Evolutionary conservation across 2,329 filamentous ascomycete genomes (phyloP).

Genomic region (Ustulina deusta): DNA sequence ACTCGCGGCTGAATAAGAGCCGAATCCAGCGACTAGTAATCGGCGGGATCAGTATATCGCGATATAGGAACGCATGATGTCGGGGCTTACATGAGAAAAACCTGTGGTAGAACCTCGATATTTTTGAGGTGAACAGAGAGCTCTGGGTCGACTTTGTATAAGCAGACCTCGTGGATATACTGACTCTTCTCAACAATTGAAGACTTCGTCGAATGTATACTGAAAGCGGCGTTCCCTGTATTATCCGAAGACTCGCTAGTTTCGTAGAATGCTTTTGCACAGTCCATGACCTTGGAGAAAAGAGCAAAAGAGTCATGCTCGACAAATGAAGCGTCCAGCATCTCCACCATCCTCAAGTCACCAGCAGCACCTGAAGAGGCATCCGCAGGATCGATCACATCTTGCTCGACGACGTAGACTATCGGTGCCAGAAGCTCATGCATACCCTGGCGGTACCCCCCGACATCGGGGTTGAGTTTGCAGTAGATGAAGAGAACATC

Average conservation of each 20-base stretch:
- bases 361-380: constrained; percentile 51
- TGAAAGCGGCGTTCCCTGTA: constrained; percentile 43
- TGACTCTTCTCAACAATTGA: constrained; percentile 88
- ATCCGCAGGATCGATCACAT: constrained; percentile 73
- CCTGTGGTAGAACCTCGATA: constrained; percentile 93
- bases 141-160: constrained; percentile 84
- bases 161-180: constrained; percentile 84
- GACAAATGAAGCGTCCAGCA: constrained; percentile 78
- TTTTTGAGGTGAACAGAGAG: constrained; percentile 82
- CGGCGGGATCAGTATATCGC: constrained; percentile 24
- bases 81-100: constrained; percentile 85
- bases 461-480: constrained; percentile 87
- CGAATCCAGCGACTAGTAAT: constrained; percentile 84
- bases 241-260: constrained; percentile 61
- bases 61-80: background rate
- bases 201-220: constrained; percentile 60
- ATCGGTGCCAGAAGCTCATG: constrained; percentile 94
- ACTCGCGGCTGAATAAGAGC: constrained; percentile 92
- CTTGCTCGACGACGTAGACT: constrained; percentile 83
- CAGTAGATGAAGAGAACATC: constrained; percentile 95
- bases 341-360: constrained; percentile 69
- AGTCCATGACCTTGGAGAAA: constrained; percentile 89
- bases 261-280: constrained; percentile 88
- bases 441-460: constrained; percentile 98
- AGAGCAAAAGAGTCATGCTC: constrained; percentile 93